Evolutionary conservation across 345 rosid species (phyloP).

Genomic region (Turritis glabra): DNA sequence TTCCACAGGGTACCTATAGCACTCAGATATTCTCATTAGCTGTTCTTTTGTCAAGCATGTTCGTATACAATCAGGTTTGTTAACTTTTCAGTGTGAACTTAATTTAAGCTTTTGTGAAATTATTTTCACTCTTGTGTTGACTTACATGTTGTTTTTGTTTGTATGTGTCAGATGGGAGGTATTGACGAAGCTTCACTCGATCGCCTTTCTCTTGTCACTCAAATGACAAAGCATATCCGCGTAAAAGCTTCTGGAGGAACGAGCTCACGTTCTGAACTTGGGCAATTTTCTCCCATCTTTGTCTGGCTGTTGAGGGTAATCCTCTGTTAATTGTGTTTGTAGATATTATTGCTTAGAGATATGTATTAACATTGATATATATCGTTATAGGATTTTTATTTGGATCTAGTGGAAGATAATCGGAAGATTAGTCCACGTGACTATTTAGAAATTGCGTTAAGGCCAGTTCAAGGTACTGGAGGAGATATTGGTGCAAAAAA

Average conservation of each 20-base stretch:
- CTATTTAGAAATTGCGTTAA: conserved; percentile 89
- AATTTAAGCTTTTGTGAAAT: background rate
- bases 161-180: conserved; percentile 75
- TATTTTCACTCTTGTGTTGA: background rate
- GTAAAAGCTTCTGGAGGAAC: conserved; percentile 89
- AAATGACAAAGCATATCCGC: conserved; percentile 96
- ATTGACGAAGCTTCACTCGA: conserved; percentile 96
- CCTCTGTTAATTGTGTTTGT: conserved; percentile 2
- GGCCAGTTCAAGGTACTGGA: conserved; percentile 79
- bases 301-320: conserved; percentile 97
- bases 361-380: conserved; percentile 9
- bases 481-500: conserved; percentile 86
- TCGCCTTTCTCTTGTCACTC: conserved; percentile 95
- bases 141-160: conserved; percentile 20
- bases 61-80: conserved; percentile 90
- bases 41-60: conserved; percentile 95
- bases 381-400: conserved; percentile 79
- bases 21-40: conserved; percentile 98
- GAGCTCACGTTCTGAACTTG: conserved; percentile 77
- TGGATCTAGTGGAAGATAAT: conserved; percentile 84
- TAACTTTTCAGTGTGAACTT: background rate
- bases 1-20: conserved; percentile 89
- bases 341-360: background rate
- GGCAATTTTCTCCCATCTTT: conserved; percentile 94
- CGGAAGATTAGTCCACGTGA: conserved; percentile 89